Evolutionary conservation across 352 stramenopile species (phyloP).

Genomic region (Globisporangium okanoganense): DNA sequence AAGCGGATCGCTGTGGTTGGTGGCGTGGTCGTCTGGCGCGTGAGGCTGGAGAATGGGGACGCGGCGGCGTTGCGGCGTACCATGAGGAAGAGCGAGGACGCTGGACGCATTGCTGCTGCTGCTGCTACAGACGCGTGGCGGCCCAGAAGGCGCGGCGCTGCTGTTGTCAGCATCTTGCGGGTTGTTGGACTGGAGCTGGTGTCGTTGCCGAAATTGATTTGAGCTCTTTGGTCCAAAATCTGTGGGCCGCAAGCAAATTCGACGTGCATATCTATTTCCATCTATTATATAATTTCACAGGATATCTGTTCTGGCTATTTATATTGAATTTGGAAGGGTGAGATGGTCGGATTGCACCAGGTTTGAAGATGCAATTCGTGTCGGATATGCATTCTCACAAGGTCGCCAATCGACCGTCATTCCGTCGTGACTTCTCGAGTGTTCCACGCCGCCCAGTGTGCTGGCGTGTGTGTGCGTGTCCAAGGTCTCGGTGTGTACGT

Average conservation of each 20-base stretch:
- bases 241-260: background rate
- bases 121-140: background rate
- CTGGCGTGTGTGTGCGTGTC: no score
- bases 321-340: background rate
- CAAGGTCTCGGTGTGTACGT: no score
- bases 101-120: background rate
- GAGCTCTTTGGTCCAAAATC: conserved; percentile 3
- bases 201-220: background rate
- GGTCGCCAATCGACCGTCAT: background rate
- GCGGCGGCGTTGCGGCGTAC: background rate
- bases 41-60: conserved; percentile 4
- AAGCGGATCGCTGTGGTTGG: conserved; percentile 2
- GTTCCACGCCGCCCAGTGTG: no score
- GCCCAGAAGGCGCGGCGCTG: background rate
- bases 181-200: background rate
- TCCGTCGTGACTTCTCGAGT: background rate
- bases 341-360: background rate
- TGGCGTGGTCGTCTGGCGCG: background rate
- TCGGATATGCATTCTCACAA: background rate
- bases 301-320: background rate
- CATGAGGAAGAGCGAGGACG: conserved; percentile 1
- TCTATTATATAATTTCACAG: background rate
- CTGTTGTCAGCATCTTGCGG: background rate
- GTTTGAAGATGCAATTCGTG: background rate
- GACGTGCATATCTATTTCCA: background rate